A percentile compares a stretch with the other conserved stretches of the same genome.
phyloP scores from a whole-genome alignment of 1,284 basidiomycete genomes.

The Butyriboletus appendiculatus region DNA sequence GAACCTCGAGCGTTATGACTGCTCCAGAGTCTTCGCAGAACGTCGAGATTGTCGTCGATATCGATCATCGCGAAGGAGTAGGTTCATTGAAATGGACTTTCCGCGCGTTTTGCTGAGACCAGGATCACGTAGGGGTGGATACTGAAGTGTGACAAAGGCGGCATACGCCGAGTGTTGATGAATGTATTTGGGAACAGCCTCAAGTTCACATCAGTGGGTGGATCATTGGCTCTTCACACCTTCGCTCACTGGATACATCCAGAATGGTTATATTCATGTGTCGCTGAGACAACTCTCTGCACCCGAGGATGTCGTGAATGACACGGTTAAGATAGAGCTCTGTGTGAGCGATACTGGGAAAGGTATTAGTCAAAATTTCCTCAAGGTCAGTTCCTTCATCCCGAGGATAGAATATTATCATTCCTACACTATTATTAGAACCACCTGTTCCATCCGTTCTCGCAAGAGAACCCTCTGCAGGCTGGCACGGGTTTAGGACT shows the following conservation, averaged over 20 bases:
- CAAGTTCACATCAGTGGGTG: constrained; percentile 81
- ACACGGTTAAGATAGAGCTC: constrained; percentile 79
- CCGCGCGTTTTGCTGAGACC: constrained; percentile 7
- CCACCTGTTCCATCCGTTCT: constrained; percentile 96
- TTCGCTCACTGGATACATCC: constrained; percentile 18
- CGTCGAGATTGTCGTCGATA: constrained; percentile 89
- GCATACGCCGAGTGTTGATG: constrained; percentile 91
- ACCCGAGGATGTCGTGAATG: constrained; percentile 48
- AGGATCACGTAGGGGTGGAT: constrained; percentile 70
- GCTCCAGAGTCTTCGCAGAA: constrained; percentile 41
- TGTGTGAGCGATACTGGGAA: constrained; percentile 91
- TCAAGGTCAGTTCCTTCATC: constrained; percentile 55
- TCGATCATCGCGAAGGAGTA: constrained; percentile 72
- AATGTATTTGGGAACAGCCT: constrained; percentile 95
- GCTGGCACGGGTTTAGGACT: constrained; percentile 96
- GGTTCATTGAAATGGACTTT: constrained; percentile 21
- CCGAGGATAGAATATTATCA: constrained; percentile 1
- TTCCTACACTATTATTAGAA: constrained; percentile 52
- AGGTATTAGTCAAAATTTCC: constrained; percentile 86
- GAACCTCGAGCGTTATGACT: constrained; percentile 38
- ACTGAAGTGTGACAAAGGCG: constrained; percentile 89
- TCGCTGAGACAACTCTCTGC: constrained; percentile 74
- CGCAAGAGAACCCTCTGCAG: constrained; percentile 90
- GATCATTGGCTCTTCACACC: background rate
- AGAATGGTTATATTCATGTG: constrained; percentile 90